phyloP scores from a whole-genome alignment of 345 rosid species.

The Melaleuca quinquenervia region DNA sequence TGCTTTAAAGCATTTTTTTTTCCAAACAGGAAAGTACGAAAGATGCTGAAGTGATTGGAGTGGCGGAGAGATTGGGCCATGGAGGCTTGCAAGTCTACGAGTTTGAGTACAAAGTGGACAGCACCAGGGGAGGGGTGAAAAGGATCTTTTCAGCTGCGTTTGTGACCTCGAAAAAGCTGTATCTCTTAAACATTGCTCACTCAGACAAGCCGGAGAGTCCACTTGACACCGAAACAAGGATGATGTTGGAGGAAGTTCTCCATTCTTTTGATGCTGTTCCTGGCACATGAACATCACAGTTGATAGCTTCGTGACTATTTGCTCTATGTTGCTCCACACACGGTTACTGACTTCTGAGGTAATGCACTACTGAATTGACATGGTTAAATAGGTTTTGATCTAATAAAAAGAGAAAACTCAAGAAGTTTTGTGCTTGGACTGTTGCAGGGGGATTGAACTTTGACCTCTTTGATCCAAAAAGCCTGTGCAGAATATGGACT shows the following conservation, averaged over 20 bases:
- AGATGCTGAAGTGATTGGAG: constrained; percentile 62
- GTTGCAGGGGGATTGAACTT: neutral
- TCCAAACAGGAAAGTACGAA: constrained; percentile 65
- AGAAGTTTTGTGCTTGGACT: neutral
- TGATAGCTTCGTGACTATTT: neutral
- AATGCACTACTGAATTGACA: neutral
- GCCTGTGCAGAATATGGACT: neutral
- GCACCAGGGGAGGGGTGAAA: constrained; percentile 80
- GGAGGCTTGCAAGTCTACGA: constrained; percentile 62
- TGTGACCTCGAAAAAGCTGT: constrained; percentile 67
- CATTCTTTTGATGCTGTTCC: constrained; percentile 59
- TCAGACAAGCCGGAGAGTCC: constrained; percentile 73
- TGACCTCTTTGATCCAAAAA: neutral
- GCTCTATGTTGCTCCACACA: neutral
- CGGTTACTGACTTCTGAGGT: neutral
- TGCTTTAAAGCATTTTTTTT: neutral
- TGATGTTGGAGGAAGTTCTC: constrained; percentile 58
- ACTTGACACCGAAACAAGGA: constrained; percentile 45
- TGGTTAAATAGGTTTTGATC: neutral
- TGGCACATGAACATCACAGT: neutral
- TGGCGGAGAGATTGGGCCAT: constrained; percentile 51
- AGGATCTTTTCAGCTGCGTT: constrained; percentile 81
- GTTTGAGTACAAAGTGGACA: constrained; percentile 72
- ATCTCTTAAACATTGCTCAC: constrained; percentile 58
- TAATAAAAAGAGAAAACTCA: neutral